Base-by-base conservation (phyloP, 495 filamentous ascomycete genomes). In the Penicillium antarcticum region DNA sequence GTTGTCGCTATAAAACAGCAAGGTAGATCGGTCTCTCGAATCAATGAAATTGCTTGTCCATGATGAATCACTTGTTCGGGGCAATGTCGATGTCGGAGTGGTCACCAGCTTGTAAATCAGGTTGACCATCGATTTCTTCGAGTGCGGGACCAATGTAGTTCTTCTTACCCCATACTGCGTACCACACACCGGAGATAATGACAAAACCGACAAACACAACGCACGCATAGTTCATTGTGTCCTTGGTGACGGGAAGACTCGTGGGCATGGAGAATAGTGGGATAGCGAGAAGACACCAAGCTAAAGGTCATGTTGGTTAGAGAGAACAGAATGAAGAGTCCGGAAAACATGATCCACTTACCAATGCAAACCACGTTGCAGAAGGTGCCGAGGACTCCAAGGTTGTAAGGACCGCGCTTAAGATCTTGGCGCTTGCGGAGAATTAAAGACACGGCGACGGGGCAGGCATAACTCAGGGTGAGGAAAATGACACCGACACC, bases 161-260 rank as follows among this genome's bases (percentile, higher is more conserved):
- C 47, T 58, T 53, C 38, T 58, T 74, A 23, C 86, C 84, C 73
- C 83, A 80, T n/a, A 78, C 66, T 42, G 78, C 72, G 70, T 88
- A 87, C 82, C 83, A 87, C 0, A 72, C 63, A 6, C 65, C 65
- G 3, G 70, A 63, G 45, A 84, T 75, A 34, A 62, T 39, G n/a
- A 76, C 71, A 53, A 79, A 77, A 3, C 75, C 77, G 32, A 76
- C 73, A 58, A 85, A 85, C 10, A 83, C 80, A 9, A 82, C 79
- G 1, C 60, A 74, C 21, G 81, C 80, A 56, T 83, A 83, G 55
- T 82, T 80, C 69, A 78, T 79, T 3, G 56, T 65, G 17, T 60
- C 54, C 1, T 57, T 41, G 12, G 64, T 67, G n/a, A 79, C 69
- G 1, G 67, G 60, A 16, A 42, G 53, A 42, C 45, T 61, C 4